These are phyloP conservation scores for Poa pratensis DNA, from an alignment of 176 grass and related monocot genomes.

Conservation along the genomic window DNA sequence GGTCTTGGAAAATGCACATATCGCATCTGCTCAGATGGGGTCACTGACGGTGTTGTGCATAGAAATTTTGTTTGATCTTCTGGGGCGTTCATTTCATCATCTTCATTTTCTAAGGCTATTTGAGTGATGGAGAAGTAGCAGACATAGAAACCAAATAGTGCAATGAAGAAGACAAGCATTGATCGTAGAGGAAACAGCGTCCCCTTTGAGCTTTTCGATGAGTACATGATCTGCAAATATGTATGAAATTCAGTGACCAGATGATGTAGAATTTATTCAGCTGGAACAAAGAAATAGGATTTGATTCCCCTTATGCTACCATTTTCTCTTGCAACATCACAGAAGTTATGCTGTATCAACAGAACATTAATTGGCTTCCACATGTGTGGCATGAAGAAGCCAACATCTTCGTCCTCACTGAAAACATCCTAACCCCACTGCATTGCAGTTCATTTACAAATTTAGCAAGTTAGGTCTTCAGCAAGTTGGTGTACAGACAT, in stretches of 20 bases:
- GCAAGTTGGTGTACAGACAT: neutral
- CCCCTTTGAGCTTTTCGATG: constrained; percentile 64
- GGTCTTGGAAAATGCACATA: constrained; percentile 85
- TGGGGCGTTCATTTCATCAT: neutral
- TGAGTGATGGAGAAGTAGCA: constrained; percentile 81
- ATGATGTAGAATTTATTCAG: neutral
- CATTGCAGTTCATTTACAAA: neutral
- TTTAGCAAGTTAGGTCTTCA: neutral
- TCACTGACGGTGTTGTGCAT: constrained; percentile 42
- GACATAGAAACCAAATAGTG: constrained; percentile 69
- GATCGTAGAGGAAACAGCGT: constrained; percentile 57
- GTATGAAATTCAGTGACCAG: constrained; percentile 9
- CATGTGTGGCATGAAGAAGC: neutral
- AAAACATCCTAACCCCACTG: constrained; percentile 24
- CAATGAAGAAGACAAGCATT: constrained; percentile 64
- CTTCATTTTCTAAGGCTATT: constrained; percentile 58
- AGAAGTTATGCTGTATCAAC: constrained; percentile 32
- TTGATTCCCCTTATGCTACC: constrained; percentile 38
- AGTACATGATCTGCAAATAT: constrained; percentile 58
- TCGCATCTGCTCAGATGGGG: constrained; percentile 47
- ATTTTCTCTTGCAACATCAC: constrained; percentile 44
- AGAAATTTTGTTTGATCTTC: constrained; percentile 36
- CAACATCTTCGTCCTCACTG: constrained; percentile 46
- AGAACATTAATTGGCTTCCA: constrained; percentile 2
- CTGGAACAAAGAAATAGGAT: neutral